These are phyloP conservation scores for Rhodomyrtus psidioides DNA, from an alignment of 441 rosid species.

Conservation along the genomic window DNA sequence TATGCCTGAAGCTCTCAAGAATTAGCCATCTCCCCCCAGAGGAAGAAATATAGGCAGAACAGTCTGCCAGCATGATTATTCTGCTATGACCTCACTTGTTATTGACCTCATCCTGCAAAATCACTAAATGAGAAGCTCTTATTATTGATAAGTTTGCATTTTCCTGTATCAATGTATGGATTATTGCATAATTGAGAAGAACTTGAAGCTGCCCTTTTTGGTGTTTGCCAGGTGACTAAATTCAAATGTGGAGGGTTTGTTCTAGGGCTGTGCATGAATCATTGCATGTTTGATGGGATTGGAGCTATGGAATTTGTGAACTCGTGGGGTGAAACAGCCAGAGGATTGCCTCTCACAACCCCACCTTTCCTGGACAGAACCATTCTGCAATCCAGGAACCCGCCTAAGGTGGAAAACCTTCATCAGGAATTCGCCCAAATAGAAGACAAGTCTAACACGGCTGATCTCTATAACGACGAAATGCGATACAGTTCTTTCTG, in stretches of 20 bases:
- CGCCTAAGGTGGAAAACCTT: constrained; percentile 40
- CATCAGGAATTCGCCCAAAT: constrained; percentile 82
- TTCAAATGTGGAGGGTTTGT: constrained; percentile 84
- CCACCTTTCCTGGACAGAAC: constrained; percentile 63
- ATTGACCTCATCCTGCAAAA: not conserved
- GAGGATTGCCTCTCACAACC: constrained; percentile 58
- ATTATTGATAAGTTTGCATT: not conserved
- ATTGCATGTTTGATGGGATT: constrained; percentile 81
- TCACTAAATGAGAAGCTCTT: not conserved
- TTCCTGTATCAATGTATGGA: not conserved
- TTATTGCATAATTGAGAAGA: not conserved
- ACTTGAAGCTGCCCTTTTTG: not conserved
- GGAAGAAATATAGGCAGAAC: not conserved
- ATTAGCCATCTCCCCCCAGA: not conserved
- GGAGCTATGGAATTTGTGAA: constrained; percentile 93
- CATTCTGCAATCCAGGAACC: constrained; percentile 50
- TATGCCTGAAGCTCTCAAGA: not conserved
- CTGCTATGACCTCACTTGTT: not conserved
- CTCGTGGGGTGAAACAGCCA: constrained; percentile 87
- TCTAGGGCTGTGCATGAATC: constrained; percentile 78
- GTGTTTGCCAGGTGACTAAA: constrained; percentile 50
- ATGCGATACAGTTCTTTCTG: constrained; percentile 61
- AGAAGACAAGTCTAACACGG: constrained; percentile 48
- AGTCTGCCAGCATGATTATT: not conserved
- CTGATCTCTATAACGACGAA: constrained; percentile 42